These are phyloP conservation scores for Podospora pseudocomata DNA, from an alignment of 495 filamentous ascomycete species.

Conservation along the genomic window DNA sequence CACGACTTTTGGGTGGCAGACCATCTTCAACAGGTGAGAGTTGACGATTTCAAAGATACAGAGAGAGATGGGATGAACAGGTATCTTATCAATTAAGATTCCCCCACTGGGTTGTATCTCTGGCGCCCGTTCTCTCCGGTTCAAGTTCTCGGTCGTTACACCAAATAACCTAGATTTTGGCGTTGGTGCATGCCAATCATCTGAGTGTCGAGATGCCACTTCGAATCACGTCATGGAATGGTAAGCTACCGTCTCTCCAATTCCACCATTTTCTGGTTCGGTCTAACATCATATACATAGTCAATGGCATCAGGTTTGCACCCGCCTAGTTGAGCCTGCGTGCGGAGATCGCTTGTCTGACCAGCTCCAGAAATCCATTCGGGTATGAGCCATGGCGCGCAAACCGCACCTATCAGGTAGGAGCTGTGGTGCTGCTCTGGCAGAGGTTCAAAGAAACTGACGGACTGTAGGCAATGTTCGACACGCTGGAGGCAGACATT, in stretches of 20 bases:
- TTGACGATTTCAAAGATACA: not conserved
- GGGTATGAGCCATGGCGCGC: constrained; percentile 92
- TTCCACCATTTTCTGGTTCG: not conserved
- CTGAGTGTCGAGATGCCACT: constrained; percentile 55
- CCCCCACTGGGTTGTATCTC: not conserved
- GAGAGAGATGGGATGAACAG: not conserved
- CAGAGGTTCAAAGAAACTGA: constrained; percentile 1
- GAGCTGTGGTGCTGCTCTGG: not conserved
- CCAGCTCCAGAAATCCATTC: constrained; percentile 73
- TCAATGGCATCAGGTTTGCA: constrained; percentile 85
- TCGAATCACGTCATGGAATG: constrained; percentile 89
- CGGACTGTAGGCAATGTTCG: constrained; percentile 73
- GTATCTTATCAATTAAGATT: not conserved
- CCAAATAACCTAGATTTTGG: not conserved
- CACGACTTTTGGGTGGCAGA: not conserved
- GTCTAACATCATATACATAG: constrained; percentile 41
- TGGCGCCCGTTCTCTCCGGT: not conserved
- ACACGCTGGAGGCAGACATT: constrained; percentile 88
- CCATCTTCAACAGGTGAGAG: not conserved
- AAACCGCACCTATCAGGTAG: constrained; percentile 75
- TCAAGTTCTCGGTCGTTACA: not conserved
- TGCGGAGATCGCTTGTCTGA: constrained; percentile 6
- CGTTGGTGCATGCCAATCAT: not conserved
- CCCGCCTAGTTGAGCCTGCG: not conserved
- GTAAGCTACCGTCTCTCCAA: constrained; percentile 41